Base-by-base conservation (phyloP, 345 rosid genomes). In the Psidium friedrichsthalianum region DNA sequence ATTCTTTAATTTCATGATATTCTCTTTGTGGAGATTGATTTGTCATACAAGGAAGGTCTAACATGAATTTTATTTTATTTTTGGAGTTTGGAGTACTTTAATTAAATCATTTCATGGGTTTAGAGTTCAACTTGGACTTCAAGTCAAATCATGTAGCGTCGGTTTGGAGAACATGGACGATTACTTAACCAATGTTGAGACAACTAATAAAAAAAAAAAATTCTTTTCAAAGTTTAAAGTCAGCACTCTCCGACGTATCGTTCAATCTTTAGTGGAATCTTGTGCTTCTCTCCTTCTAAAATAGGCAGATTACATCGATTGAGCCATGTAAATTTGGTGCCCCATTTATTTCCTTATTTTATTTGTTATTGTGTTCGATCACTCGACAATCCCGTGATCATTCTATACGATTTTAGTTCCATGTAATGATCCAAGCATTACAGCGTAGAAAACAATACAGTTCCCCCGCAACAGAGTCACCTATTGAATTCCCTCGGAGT, bases 301-400 rank as follows among this genome's bases (percentile, higher is more conserved):
- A 5, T 69, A 36, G 25, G 3, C 1, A 53, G 2, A 1, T 18
- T 44, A 1, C 47, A 36, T 18, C 1, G 24, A 36, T 69, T 0
- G 0, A 32, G 5, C 4, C 0, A 11, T 22, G 2, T 69, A 69
- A 36, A 69, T 8, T 0, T 8, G 1, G 1, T 36, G 47, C 13
- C 2, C 0, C 22, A 5, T 36, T 36, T 36, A 69, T 2, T 64
- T 32, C 22, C 44, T 8, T 29, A 6, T 64, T 64, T 27, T 6
- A 61, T 61, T 64, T 64, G 42, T 64, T 32, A 32, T 8, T 3
- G 6, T 32, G 44, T 16, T 32, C 6, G 5, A 64, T 69, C 12
- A 21, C 78, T 36, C 6, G 42, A 36, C 78, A 36, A 2, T 20
- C 24, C 6, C 24, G 9, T 18, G 78, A 69, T 69, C 24, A 9